Evolutionary conservation across 768 basidiomycete genomes (phyloP), one percentile per base, ranked within the genome.

Genomic region (Asterophora parasitica): DNA sequence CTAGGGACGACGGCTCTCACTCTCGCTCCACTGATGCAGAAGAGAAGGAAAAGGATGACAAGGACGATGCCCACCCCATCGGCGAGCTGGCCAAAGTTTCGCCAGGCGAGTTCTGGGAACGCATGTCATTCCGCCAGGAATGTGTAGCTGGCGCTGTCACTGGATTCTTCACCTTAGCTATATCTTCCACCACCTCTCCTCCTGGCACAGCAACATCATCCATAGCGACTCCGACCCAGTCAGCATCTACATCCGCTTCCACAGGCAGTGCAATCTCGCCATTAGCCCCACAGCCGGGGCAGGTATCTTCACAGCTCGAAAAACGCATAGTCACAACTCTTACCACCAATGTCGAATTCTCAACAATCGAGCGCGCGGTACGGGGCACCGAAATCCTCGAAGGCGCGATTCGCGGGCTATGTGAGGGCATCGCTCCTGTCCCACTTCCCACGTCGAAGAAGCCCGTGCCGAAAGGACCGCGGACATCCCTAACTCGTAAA

Each of bases 121-220:
- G 92, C 12, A 93, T 99, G 87, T 91, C 85, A 33, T 95, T 89
- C 65, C 78, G 96, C 20, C 95, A 97, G 61, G 96, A 99, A 66
- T 97, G 95, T 61, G 77, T 87, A 37, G 78, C 84, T 30, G 93
- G 94, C 2, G 87, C 89, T 1, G 79, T 95, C 12, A 97, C 93
- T 2, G 95, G 89, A 0, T 99, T 99, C 70, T 97, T 97, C 62
- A 78, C 80, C n/a, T 56, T 88, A 54, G 73, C 78, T 26, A 67
- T 74, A 54, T 57, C 68, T 26, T 54, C 54, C 46, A 45, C 45
- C 49, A 40, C 20, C 44, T 46, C 30, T 44, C 20, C 42, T 40
- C 23, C 23, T 23, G 23, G 3, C 6, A 23, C 23, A 23, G 23
- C 23, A 3, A 23, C 23, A 6, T 3, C 23, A 23, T 23, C 23